Base-by-base conservation (phyloP, 2,329 filamentous ascomycete species). In the Capronia epimyces region DNA sequence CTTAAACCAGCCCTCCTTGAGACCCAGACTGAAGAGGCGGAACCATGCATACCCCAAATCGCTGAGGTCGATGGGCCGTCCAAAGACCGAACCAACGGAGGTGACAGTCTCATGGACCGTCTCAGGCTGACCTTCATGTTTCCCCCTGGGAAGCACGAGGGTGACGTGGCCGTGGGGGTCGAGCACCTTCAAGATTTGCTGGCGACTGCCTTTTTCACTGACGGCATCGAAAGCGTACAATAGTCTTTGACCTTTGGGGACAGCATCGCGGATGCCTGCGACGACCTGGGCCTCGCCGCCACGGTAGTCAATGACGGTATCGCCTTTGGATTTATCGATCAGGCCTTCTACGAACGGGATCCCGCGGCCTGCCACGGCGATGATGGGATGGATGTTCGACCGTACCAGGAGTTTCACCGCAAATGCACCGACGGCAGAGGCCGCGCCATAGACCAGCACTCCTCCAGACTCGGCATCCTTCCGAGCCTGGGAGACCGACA, bases 301-400 rank as follows among this genome's bases (percentile, higher is more conserved):
- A 21, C 81, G 77, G 64, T 84, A 83, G 67, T 84, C 81, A 50
- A 84, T 63, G 18, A 84, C 67, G 0, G 69, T 66, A 60, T 84
- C 81, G 32, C 80, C 80, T 60, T 77, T 78, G 13, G 41, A 44
- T 32, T 50, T 65, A 60, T 81, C 75, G 47, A 83, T 73, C 32
- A 82, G 65, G 0, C 62, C 65, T 62, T 77, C 69, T 2, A 83
- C 78, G 58, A 77, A 77, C 2, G 71, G 60, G 6, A 65, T 65
- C 5, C 76, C 77, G 10, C 43, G 68, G 5, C 82, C 81, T 0
- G 81, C 80, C 5, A 84, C 71, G 53, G 73, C 75, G 57, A 85
- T 80, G 39, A 84, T 67, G 0, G 81, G 82, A 63, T 83, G 79
- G 52, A 84, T 78, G 62, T 81, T 78, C 53, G 73, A 73, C 6